Base-by-base conservation (phyloP, 495 filamentous ascomycete genomes). In the Viridothelium virens region DNA sequence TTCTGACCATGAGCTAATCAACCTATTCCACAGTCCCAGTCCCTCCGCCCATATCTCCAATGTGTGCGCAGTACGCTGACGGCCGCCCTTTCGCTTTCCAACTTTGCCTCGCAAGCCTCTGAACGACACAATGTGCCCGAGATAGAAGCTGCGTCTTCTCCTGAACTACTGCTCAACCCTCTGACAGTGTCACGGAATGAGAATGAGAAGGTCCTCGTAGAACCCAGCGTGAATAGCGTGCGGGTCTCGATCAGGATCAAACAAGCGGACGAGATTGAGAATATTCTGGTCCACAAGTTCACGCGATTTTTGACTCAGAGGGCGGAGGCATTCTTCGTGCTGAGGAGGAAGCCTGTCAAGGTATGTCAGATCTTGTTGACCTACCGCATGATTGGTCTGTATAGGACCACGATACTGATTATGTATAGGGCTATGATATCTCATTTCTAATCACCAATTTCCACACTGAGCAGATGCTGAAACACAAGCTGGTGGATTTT, bases 51-150 rank as follows among this genome's bases (percentile, higher is more conserved):
- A 5, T 99, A 99, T 75, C 91, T 97, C 66, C 92, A 95, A 80
- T 92, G 90, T 78, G 92, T 97, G 68, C 91, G 94, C 73, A 92
- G 90, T 63, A 95, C 91, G 68, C 84, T 97, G 63, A 97, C 91
- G 3, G 92, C 94, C 65, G 94, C 95, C 63, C 89, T 97, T 68
- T 91, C 91, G 61, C 87, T 99, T 61, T 92, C 91, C 77, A 94
- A 99, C 82, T 99, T 99, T 77, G 92, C 93, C 61, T 97, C 92
- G 46, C 95, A 99, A 76, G 89, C 90, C 18, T 88, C 92, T 56
- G 95, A 99, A 80, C 84, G 95, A 67, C 95, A 96, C 78, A 97
- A 97, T 81, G 93, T 97, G 37, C 95, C 95, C 31, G 94, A 97
- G 76, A 90, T 99, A 72, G 95, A 99, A 80, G 92, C 94, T 56